Conservation (phyloP, 2,329 filamentous ascomycete species). For the Penicillium sumatraense region DNA sequence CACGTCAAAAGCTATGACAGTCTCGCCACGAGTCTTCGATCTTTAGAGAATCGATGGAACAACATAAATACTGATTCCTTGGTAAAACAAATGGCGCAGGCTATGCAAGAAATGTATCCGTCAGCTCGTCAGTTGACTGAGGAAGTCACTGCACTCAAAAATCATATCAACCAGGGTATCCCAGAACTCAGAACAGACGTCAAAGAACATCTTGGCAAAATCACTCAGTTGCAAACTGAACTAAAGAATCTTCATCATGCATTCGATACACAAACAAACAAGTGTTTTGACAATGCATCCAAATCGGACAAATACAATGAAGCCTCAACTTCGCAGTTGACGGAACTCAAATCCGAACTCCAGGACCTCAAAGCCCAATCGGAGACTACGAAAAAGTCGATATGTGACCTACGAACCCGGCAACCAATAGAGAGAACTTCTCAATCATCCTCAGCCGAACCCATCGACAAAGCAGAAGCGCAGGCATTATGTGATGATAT, state of each 20-base stretch:
- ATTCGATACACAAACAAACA: background rate
- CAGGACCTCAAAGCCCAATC: background rate
- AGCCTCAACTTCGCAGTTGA: background rate
- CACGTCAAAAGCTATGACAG: background rate
- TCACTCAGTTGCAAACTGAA: background rate
- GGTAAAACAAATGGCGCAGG: slow-evolving; percentile 37
- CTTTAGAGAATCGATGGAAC: slow-evolving; percentile 55
- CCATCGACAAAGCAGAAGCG: background rate
- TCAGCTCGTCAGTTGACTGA: slow-evolving; percentile 19
- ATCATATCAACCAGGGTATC: background rate
- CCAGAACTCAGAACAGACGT: background rate
- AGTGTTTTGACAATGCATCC: background rate
- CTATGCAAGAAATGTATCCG: slow-evolving; percentile 43
- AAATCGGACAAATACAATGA: background rate
- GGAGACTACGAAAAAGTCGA: background rate
- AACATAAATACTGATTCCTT: slow-evolving; percentile 51
- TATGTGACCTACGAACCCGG: background rate
- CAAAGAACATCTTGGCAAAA: background rate
- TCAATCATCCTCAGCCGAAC: background rate
- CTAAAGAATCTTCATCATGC: background rate
- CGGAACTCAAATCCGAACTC: background rate
- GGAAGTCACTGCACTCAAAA: slow-evolving; percentile 9
- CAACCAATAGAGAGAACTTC: background rate
- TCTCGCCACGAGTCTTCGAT: slow-evolving; percentile 33
- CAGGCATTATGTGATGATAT: background rate